Evolutionary conservation across 1,284 basidiomycete genomes (phyloP).

Genomic region (Heterobasidion annosum): DNA sequence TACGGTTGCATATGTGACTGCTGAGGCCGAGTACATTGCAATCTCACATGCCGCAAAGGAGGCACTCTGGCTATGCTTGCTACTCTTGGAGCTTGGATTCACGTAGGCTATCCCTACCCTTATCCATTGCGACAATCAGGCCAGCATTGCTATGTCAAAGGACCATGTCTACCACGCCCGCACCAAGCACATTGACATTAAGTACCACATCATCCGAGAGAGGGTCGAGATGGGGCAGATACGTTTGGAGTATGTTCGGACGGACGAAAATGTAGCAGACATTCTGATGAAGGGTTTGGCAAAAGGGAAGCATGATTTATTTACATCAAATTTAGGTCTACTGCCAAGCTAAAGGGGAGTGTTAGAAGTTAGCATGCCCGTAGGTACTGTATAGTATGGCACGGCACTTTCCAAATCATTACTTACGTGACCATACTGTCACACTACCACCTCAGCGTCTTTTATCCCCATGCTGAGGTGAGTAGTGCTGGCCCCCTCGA

Average conservation of each 20-base stretch:
- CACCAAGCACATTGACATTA: conserved; percentile 1
- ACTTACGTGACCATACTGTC: too few species aligned
- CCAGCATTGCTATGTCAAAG: not conserved
- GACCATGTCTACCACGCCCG: not conserved
- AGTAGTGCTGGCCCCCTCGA: too few species aligned
- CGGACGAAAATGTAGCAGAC: not conserved
- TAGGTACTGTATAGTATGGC: too few species aligned
- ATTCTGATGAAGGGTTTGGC: not conserved
- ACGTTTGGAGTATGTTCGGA: not conserved
- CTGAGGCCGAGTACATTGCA: conserved; percentile 26
- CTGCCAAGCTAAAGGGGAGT: not conserved
- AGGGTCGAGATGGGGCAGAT: not conserved
- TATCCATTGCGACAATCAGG: not conserved
- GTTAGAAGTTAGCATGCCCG: not conserved
- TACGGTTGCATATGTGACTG: conserved; percentile 17
- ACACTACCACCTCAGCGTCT: not conserved
- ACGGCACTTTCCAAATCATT: not conserved
- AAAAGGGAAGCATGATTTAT: not conserved
- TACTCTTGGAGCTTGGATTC: conserved; percentile 11
- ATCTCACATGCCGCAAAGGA: conserved; percentile 7
- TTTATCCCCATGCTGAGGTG: not conserved
- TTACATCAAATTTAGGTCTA: not conserved
- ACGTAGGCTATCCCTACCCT: not conserved
- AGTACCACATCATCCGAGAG: not conserved
- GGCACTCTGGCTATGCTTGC: conserved; percentile 11